phyloP scores from a whole-genome alignment of 2,329 filamentous ascomycete species.

The Cladosporium sp. region DNA sequence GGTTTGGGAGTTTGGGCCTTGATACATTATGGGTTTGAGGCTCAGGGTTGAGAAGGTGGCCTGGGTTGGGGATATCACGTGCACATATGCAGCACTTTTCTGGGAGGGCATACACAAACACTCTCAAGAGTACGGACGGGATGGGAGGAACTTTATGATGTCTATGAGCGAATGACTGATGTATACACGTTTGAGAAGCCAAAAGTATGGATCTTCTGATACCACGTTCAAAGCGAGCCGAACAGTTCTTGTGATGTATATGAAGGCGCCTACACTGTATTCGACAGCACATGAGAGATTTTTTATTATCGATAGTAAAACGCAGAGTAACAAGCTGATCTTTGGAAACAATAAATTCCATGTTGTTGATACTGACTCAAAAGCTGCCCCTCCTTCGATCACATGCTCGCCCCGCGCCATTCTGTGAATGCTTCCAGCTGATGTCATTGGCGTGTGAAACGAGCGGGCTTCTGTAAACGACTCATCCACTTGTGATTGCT shows the following conservation, averaged over 20 bases:
- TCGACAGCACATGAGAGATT: neutral
- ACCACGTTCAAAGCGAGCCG: neutral
- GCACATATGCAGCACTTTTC: neutral
- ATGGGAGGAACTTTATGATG: neutral
- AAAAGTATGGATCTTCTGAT: conserved; percentile 6
- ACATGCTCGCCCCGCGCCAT: neutral
- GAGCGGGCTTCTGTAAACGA: neutral
- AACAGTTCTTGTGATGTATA: neutral
- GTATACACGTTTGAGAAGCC: conserved; percentile 9
- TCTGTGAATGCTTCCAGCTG: neutral
- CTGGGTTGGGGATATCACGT: neutral
- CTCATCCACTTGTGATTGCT: neutral
- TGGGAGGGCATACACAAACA: neutral
- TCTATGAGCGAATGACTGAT: conserved; percentile 11
- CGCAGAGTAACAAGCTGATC: neutral
- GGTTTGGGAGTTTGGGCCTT: neutral
- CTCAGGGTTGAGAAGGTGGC: neutral
- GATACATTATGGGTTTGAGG: neutral
- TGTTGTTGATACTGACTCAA: neutral
- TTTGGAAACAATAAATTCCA: neutral
- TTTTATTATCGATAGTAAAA: neutral
- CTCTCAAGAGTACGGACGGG: conserved; percentile 1
- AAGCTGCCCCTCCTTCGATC: neutral
- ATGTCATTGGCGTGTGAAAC: neutral
- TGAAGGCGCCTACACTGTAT: neutral